Evolutionary conservation across 495 filamentous ascomycete species (phyloP).

Genomic region (Hapsidospora chrysogenum): DNA sequence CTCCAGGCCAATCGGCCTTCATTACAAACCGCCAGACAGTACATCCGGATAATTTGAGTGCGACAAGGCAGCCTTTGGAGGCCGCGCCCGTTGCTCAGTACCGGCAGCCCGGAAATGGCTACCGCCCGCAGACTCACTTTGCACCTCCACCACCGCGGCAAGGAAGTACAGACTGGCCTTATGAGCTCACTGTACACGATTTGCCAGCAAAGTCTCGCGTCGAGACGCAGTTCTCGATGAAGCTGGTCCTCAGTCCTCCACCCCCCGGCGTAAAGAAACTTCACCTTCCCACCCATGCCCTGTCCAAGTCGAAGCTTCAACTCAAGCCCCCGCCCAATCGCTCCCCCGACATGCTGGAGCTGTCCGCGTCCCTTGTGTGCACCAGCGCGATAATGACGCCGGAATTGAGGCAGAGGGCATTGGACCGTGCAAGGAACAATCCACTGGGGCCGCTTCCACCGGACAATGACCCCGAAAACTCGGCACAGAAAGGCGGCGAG

Average conservation of each 20-base stretch:
- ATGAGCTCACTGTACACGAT: conserved; percentile 39
- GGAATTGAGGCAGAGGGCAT: conserved; percentile 41
- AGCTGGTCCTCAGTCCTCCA: conserved; percentile 53
- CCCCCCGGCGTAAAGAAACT: conserved; percentile 59
- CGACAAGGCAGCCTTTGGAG: no score
- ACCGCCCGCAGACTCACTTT: no score
- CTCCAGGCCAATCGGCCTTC: no score
- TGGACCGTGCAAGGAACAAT: conserved; percentile 39
- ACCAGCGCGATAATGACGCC: conserved; percentile 80
- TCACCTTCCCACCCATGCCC: conserved; percentile 73
- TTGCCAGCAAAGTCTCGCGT: conserved; percentile 73
- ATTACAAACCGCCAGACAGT: no score
- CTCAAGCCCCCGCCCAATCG: conserved; percentile 44
- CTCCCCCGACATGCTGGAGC: conserved; percentile 57
- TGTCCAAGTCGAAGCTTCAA: conserved; percentile 79
- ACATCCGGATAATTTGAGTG: no score
- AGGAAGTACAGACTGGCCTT: no score
- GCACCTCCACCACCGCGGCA: no score
- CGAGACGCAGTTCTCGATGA: conserved; percentile 83
- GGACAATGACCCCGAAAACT: conserved; percentile 37
- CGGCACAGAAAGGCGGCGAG: conserved; percentile 67
- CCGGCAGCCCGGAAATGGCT: no score
- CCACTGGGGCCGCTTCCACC: conserved; percentile 6
- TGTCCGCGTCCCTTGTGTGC: conserved; percentile 70
- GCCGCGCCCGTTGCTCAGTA: no score